Evolutionary conservation across 169 alveolate species (phyloP).

Genomic region (Plasmodium fragile): DNA sequence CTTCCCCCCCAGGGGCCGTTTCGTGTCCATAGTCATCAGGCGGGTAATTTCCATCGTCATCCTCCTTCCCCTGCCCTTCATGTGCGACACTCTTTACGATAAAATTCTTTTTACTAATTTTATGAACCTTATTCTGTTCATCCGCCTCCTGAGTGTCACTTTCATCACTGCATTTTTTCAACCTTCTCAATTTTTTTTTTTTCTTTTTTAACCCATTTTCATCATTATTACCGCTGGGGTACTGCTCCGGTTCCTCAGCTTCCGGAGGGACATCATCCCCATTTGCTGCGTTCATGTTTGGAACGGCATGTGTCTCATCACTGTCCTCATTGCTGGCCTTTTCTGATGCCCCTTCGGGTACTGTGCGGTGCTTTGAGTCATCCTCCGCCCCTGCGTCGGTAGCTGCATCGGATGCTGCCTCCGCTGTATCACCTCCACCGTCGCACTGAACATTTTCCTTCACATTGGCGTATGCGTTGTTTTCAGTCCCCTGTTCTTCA

Average conservation of each 20-base stretch:
- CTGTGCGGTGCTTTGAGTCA: not conserved
- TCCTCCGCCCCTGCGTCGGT: not conserved
- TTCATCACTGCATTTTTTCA: not conserved
- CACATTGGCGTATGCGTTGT: not conserved
- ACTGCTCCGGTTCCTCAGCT: not conserved
- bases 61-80: not conserved
- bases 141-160: constrained; percentile 4
- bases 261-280: not conserved
- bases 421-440: not conserved
- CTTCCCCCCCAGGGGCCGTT: not conserved
- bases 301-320: not conserved
- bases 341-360: not conserved
- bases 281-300: not conserved
- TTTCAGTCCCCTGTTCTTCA: not conserved
- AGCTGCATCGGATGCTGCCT: not conserved
- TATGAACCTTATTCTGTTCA: not conserved
- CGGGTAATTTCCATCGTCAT: not conserved
- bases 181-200: constrained; percentile 30
- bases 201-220: constrained; percentile 18
- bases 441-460: not conserved
- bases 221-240: not conserved
- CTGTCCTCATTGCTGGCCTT: not conserved
- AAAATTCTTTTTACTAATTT: constrained; percentile 20
- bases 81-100: not conserved
- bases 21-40: not conserved